Percentiles rank a stretch among this genome's conserved stretches.
Evolutionary conservation across 345 rosid genomes (phyloP).

Genomic region (Firmiana major): DNA sequence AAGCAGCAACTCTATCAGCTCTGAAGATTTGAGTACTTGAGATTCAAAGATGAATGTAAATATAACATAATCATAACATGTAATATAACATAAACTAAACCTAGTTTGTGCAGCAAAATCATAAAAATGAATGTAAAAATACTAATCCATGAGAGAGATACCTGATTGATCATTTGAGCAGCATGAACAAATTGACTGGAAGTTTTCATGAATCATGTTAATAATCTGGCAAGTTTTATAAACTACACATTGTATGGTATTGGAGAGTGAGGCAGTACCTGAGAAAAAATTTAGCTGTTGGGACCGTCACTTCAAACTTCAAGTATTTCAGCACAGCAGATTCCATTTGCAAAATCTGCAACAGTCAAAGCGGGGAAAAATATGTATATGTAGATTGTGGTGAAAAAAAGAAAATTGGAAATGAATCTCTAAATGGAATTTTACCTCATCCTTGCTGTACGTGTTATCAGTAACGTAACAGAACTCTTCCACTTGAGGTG

Average conservation of each 20-base stretch:
- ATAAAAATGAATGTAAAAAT: neutral
- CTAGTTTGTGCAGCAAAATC: neutral
- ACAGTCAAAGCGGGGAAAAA: neutral
- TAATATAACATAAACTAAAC: neutral
- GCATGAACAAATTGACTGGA: constrained; percentile 20
- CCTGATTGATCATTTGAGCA: constrained; percentile 24
- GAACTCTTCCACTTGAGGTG: constrained; percentile 89
- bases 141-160: neutral
- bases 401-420: neutral
- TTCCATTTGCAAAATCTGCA: constrained; percentile 47
- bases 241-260: neutral
- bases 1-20: neutral
- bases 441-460: constrained; percentile 78
- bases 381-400: neutral
- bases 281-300: constrained; percentile 75
- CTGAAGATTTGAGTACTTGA: neutral
- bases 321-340: constrained; percentile 71
- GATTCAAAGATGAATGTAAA: neutral
- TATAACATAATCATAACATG: too few relatives aligned
- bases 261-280: constrained; percentile 39
- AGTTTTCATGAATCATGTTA: neutral
- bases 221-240: neutral
- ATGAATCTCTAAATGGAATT: neutral
- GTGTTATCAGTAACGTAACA: constrained; percentile 93
- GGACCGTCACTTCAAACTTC: constrained; percentile 87